Percentiles rank a stretch among this genome's conserved stretches.
Evolutionary conservation across 2,329 filamentous ascomycete species (phyloP).

Genomic region (Stagonosporopsis vannaccii): DNA sequence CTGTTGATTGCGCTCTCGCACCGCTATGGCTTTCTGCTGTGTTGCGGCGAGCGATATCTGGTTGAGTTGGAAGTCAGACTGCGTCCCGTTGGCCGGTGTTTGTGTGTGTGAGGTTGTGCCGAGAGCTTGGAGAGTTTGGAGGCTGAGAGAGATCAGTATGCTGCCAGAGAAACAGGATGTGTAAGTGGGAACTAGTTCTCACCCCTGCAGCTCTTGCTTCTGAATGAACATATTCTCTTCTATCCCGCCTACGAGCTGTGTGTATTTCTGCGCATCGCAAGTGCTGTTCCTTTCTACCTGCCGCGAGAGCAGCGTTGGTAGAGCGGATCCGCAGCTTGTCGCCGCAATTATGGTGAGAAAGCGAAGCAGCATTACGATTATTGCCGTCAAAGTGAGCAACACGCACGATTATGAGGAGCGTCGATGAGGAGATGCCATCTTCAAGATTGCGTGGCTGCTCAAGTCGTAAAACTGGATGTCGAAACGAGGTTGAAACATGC

Average conservation of each 20-base stretch:
- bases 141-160: neutral
- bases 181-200: neutral
- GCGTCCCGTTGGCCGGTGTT: constrained; percentile 10
- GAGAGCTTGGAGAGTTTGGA: constrained; percentile 6
- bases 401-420: no score
- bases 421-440: neutral
- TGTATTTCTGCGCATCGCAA: constrained; percentile 1
- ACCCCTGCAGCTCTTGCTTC: constrained; percentile 30
- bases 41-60: constrained; percentile 18
- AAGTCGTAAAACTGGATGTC: neutral
- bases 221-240: constrained; percentile 33
- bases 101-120: constrained; percentile 13
- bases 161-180: no score
- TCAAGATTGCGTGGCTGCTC: no score
- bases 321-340: neutral
- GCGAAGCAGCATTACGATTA: neutral
- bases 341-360: neutral
- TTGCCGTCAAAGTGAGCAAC: neutral
- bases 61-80: constrained; percentile 16
- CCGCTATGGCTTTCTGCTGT: constrained; percentile 27
- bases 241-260: constrained; percentile 25
- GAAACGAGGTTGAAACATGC: constrained; percentile 13
- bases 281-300: constrained; percentile 1
- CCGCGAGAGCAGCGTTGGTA: neutral
- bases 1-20: constrained; percentile 30